Base-by-base conservation (phyloP, 2,329 filamentous ascomycete genomes). In the Acrocalymma vagum region DNA sequence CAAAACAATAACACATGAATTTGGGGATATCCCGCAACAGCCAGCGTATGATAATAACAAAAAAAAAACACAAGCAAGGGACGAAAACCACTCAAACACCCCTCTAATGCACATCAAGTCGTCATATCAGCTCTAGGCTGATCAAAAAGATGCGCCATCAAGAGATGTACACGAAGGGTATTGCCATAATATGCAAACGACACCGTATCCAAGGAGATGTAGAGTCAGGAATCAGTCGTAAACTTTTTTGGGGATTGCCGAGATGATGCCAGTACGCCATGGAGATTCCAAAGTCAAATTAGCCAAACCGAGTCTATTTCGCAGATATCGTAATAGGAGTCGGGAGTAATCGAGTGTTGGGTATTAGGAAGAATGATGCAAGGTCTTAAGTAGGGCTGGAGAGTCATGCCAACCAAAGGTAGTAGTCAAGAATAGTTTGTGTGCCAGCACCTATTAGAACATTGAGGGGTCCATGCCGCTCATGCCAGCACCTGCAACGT, bases 381-480 rank as follows among this genome's bases (percentile, higher is more conserved):
- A 16, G 18, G 13, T 18, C n/a, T n/a, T n/a, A n/a, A n/a, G 21
- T 29, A 38, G 17, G 25, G 36, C 34, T 13, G 24, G 16, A 34
- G 18, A 39, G 20, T 37, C 29, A 13, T 29, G 22, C 32, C 13
- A 22, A 44, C n/a, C n/a, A 29, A 42, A 49, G 40, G 23, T 18
- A 22, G 50, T 39, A 29, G 26, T 24, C 38, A 32, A 38, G 37
- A 40, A 37, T n/a, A 37, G 37, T 16, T 10, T 36, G 34, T 24
- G 38, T 29, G 9, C 18, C 20, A n/a, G 22, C 18, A 38, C 17
- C 11, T 35, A 42, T 55, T 58, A 70, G 40, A 68, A 70, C 70
- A 78, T 76, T 43, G 78, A 76, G 45, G 80, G 77, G 45, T 78
- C 78, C 58, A 83, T 80, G 40, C 80, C 80, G 26, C 78, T 74